Conservation (phyloP, 768 basidiomycete genomes). For the Dentipellis sp. region DNA sequence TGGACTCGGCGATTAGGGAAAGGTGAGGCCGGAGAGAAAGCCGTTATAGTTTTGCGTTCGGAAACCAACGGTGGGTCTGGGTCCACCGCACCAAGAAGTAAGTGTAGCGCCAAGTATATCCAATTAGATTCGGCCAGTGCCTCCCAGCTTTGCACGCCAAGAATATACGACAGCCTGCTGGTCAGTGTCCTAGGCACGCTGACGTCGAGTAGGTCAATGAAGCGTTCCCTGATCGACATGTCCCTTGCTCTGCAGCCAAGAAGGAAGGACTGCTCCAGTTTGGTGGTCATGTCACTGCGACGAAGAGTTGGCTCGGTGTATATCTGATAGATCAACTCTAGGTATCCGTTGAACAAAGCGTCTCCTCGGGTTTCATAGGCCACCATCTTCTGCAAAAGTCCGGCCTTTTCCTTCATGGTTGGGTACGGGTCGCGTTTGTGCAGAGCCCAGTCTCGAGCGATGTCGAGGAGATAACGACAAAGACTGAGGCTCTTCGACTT, state of each 20-base stretch:
- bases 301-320: slow-evolving; percentile 82
- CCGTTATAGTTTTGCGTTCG: slow-evolving; percentile 30
- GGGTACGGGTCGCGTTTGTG: slow-evolving; percentile 79
- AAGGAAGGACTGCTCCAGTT: slow-evolving; percentile 88
- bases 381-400: slow-evolving; percentile 80
- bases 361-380: slow-evolving; percentile 74
- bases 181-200: slow-evolving; percentile 80
- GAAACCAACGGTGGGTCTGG: slow-evolving; percentile 30
- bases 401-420: slow-evolving; percentile 93
- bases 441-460: slow-evolving; percentile 86
- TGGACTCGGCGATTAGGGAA: slow-evolving; percentile 37
- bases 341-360: slow-evolving; percentile 70
- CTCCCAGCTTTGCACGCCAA: slow-evolving; percentile 95
- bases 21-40: slow-evolving; percentile 22
- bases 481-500: slow-evolving; percentile 77
- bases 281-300: slow-evolving; percentile 87
- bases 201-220: slow-evolving; percentile 83
- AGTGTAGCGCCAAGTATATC: slow-evolving; percentile 85
- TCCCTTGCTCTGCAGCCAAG: slow-evolving; percentile 86
- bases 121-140: slow-evolving; percentile 86
- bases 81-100: slow-evolving; percentile 72
- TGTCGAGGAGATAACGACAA: slow-evolving; percentile 78
- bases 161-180: slow-evolving; percentile 78
- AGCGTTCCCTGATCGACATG: slow-evolving; percentile 65
- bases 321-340: slow-evolving; percentile 88